Evolutionary conservation across 352 stramenopile species (phyloP).

Genomic region (Phytophthora multivora): DNA sequence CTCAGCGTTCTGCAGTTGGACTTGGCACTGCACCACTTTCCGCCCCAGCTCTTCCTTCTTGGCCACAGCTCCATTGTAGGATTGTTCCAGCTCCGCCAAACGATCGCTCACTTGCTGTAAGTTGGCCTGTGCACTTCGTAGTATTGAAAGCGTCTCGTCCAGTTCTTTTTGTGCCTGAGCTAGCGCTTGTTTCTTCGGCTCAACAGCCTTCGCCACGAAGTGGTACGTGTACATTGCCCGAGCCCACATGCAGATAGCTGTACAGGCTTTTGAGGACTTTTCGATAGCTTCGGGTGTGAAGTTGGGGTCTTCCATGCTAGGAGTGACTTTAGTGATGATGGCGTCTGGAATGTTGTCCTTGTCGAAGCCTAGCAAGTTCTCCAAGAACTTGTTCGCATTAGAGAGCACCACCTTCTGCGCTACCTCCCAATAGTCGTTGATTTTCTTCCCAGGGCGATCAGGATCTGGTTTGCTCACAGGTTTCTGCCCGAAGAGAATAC

Average conservation of each 20-base stretch:
- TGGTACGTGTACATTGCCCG: slow-evolving; percentile 95
- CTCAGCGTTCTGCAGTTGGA: slow-evolving; percentile 90
- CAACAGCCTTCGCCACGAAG: slow-evolving; percentile 90
- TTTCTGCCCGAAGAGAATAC: slow-evolving; percentile 91
- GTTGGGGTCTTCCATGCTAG: slow-evolving; percentile 91
- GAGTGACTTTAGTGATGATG: slow-evolving; percentile 80
- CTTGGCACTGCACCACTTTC: slow-evolving; percentile 90
- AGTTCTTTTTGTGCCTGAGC: slow-evolving; percentile 84
- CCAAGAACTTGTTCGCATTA: slow-evolving; percentile 93
- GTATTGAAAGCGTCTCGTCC: slow-evolving; percentile 83
- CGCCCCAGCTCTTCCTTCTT: slow-evolving; percentile 92
- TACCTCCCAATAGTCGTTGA: slow-evolving; percentile 92
- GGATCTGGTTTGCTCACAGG: slow-evolving; percentile 88
- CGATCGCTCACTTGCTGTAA: slow-evolving; percentile 87
- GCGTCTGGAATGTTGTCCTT: slow-evolving; percentile 94
- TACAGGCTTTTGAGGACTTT: slow-evolving; percentile 92
- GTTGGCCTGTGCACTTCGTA: slow-evolving; percentile 82
- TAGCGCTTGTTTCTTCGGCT: slow-evolving; percentile 91
- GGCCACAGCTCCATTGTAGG: slow-evolving; percentile 79
- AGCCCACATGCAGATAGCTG: slow-evolving; percentile 93
- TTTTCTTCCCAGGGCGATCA: slow-evolving; percentile 89
- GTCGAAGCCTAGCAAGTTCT: slow-evolving; percentile 89
- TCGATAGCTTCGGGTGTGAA: slow-evolving; percentile 92
- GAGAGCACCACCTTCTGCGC: slow-evolving; percentile 90
- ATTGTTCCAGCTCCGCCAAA: slow-evolving; percentile 83